Evolutionary conservation across 1,284 basidiomycete species (phyloP), one percentile per base, ranked within the genome.

Genomic region (Exobasidium rhododendri): DNA sequence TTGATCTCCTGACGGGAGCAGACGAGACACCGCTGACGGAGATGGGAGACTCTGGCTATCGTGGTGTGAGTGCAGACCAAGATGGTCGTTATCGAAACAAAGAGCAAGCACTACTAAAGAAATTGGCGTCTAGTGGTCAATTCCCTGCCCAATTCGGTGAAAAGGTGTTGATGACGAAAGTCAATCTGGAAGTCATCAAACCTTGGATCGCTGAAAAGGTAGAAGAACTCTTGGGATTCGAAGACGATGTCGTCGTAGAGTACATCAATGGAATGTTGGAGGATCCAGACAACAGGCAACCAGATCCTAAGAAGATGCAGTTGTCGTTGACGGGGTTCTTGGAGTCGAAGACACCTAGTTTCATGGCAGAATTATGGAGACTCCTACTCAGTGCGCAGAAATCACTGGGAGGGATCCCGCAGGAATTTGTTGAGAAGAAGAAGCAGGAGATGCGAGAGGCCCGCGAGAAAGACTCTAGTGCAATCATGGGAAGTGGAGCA

Each of bases 171-270:
- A 90, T 94, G 86, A 85, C 89, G 57, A 96, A 96, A 83, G 92
- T 97, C 63, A 94, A 96, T 80, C 78, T 92, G 65, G 84, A 85
- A 31, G 90, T 94, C 69, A 71, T 78, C 46, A 67, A 68, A 59
- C 91, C 92, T 2, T 98, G 94, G 94, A 89, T 97, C 62, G 88
- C 91, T 3, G 91, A 91, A 82, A 91, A 91, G 77, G 87, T 96
- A 59, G 86, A 89, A 3, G 89, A 93, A 71, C 85, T 97, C 24
- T 86, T 94, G 43, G 92, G 92, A 4, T 88, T 97, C 56, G 94
- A 98, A 77, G 94, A 98, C 80, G 94, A 98, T 76, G 89, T 98
- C 43, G 89, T 98, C 30, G 88, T 96, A 28, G 94, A 97, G 80
- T 97, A 96, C 78, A 91, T 92, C 17, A 90, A 91, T 86, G 91